phyloP scores from a whole-genome alignment of 768 basidiomycete genomes.

The Jaapia argillacea region DNA sequence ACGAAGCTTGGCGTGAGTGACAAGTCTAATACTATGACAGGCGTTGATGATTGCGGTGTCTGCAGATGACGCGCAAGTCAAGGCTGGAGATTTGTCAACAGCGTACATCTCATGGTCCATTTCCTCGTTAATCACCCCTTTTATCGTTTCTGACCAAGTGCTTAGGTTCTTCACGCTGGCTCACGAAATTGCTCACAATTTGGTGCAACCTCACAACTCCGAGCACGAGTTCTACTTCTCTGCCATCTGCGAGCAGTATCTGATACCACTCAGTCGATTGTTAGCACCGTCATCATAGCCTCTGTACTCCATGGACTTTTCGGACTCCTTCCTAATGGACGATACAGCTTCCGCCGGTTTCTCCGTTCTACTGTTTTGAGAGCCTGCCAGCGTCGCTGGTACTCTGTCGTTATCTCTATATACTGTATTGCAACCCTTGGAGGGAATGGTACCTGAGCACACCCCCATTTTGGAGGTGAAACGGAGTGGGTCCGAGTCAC shows the following conservation, averaged over 20 bases:
- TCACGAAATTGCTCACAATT: slow-evolving; percentile 89
- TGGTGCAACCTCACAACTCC: slow-evolving; percentile 79
- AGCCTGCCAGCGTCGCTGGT: too few species aligned
- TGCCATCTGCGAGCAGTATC: slow-evolving; percentile 69
- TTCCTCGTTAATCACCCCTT: neutral
- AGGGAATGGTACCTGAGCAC: neutral
- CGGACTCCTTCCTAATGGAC: neutral
- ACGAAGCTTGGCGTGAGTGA: slow-evolving; percentile 78
- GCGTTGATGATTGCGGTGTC: neutral
- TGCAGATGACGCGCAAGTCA: slow-evolving; percentile 64
- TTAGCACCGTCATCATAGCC: slow-evolving; percentile 7
- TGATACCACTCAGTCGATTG: slow-evolving; percentile 30
- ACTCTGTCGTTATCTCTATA: neutral
- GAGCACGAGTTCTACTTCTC: slow-evolving; percentile 95
- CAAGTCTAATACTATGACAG: neutral
- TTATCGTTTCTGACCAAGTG: neutral
- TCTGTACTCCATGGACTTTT: neutral
- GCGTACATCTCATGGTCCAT: slow-evolving; percentile 77
- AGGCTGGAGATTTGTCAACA: slow-evolving; percentile 35
- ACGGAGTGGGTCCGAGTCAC: too few species aligned
- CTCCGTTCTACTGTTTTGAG: neutral
- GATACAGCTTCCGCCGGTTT: neutral
- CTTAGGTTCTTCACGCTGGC: slow-evolving; percentile 83
- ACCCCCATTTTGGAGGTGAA: neutral
- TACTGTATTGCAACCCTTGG: neutral